Evolutionary conservation across 495 filamentous ascomycete species (phyloP).

Genomic region (Penicillium fimorum): DNA sequence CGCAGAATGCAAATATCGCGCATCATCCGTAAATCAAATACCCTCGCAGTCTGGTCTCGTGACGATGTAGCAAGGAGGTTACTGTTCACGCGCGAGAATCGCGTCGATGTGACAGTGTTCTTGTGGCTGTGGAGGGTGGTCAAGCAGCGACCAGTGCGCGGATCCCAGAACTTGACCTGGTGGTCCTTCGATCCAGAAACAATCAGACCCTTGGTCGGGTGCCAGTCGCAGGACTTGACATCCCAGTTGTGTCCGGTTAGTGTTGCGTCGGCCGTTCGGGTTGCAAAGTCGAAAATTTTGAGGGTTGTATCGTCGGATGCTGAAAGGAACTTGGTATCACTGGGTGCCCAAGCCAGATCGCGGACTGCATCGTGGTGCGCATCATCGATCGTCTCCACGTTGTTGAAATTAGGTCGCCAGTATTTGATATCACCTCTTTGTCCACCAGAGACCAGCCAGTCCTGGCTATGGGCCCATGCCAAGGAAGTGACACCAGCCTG

Average conservation of each 20-base stretch:
- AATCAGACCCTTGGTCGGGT: slow-evolving; percentile 89
- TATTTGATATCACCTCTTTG: slow-evolving; percentile 96
- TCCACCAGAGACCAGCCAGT: slow-evolving; percentile 95
- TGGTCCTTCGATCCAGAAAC: slow-evolving; percentile 98
- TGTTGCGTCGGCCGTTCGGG: slow-evolving; percentile 72
- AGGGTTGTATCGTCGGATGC: slow-evolving; percentile 90
- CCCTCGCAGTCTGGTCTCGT: slow-evolving; percentile 83
- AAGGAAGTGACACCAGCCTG: slow-evolving; percentile 80
- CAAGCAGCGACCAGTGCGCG: slow-evolving; percentile 80
- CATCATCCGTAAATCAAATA: slow-evolving; percentile 98
- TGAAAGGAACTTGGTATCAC: slow-evolving; percentile 92
- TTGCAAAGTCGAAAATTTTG: slow-evolving; percentile 96
- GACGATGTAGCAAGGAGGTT: slow-evolving; percentile 87
- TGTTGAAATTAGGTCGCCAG: slow-evolving; percentile 99
- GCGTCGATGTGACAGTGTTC: slow-evolving; percentile 85
- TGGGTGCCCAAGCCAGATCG: slow-evolving; percentile 90
- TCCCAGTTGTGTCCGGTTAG: slow-evolving; percentile 94
- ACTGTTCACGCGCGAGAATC: slow-evolving; percentile 80
- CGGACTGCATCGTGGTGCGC: slow-evolving; percentile 87
- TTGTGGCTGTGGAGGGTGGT: slow-evolving; percentile 98
- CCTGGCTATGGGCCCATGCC: slow-evolving; percentile 87
- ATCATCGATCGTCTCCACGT: slow-evolving; percentile 89
- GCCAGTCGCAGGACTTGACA: slow-evolving; percentile 94
- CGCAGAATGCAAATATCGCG: slow-evolving; percentile 88
- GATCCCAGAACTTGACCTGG: slow-evolving; percentile 96